These are phyloP conservation scores for Trichoderma gracile DNA, from an alignment of 2,329 filamentous ascomycete genomes.

Conservation along the genomic window DNA sequence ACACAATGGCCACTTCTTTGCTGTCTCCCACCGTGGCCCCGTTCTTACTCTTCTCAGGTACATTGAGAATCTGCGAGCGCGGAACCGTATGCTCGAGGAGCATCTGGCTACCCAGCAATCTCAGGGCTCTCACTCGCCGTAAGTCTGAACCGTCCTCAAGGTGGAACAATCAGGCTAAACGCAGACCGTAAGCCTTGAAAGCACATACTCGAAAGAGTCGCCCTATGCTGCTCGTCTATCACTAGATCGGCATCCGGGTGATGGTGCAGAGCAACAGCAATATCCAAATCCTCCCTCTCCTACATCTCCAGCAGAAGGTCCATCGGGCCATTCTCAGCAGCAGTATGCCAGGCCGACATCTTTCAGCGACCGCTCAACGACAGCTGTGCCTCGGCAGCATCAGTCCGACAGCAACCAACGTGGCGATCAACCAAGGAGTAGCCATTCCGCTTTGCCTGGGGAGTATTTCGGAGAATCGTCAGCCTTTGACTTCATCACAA, in stretches of 20 bases:
- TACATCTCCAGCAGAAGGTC: neutral
- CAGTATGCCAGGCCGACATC: neutral
- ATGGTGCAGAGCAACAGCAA: neutral
- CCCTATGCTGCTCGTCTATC: neutral
- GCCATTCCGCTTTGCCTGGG: constrained; percentile 14
- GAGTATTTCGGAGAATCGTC: constrained; percentile 22
- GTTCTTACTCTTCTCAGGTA: constrained; percentile 4
- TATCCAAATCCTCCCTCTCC: neutral
- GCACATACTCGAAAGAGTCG: constrained; percentile 13
- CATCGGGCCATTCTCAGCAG: neutral
- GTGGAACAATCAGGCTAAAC: neutral
- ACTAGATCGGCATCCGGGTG: neutral
- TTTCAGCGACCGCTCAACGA: neutral
- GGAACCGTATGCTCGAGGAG: constrained; percentile 21
- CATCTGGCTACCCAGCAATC: constrained; percentile 9
- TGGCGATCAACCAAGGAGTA: constrained; percentile 5
- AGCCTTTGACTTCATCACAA: constrained; percentile 16
- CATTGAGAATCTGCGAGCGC: constrained; percentile 21
- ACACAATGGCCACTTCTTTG: too few species aligned
- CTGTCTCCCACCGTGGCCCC: neutral
- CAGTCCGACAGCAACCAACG: neutral
- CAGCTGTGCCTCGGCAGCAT: neutral
- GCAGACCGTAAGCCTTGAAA: neutral
- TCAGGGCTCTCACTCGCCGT: constrained; percentile 15
- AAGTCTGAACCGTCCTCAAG: neutral